A percentile compares a stretch with the other conserved stretches of the same genome.
These are phyloP conservation scores for Termitomyces heimii DNA, from an alignment of 768 basidiomycete species.

Conservation along the genomic window DNA sequence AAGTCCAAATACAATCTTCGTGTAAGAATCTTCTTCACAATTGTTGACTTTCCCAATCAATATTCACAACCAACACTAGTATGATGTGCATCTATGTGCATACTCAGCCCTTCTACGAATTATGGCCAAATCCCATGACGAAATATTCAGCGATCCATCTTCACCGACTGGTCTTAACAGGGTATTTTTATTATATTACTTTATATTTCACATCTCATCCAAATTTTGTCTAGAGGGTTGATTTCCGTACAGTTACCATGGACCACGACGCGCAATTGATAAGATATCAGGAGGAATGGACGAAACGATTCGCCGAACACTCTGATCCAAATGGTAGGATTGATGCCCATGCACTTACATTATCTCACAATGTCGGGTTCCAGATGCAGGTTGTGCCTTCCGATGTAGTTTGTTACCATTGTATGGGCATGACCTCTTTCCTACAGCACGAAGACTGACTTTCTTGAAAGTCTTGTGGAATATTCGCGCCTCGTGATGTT, in stretches of 20 bases:
- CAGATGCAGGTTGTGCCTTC: conserved; percentile 56
- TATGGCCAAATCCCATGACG: conserved; percentile 70
- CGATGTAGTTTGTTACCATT: conserved; percentile 68
- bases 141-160: conserved; percentile 66
- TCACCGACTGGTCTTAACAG: conserved; percentile 67
- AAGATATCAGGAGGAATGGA: conserved; percentile 64
- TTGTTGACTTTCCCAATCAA: not conserved
- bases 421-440: conserved; percentile 33
- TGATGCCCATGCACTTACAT: not conserved
- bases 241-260: conserved; percentile 62
- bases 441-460: conserved; percentile 4
- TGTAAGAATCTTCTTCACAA: conserved; percentile 25
- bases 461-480: conserved; percentile 49
- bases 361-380: not conserved
- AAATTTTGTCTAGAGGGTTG: conserved; percentile 41
- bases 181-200: conserved; percentile 25
- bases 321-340: conserved; percentile 50
- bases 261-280: conserved; percentile 54
- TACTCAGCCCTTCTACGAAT: conserved; percentile 67
- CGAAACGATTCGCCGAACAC: conserved; percentile 47
- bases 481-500: conserved; percentile 84
- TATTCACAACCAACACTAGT: conserved; percentile 29
- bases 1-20: conserved; percentile 55
- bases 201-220: conserved; percentile 3
- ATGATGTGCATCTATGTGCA: conserved; percentile 71